A percentile compares a stretch with the other conserved stretches of the same genome.
phyloP scores from a whole-genome alignment of 805 yeast species.

The Millerozyma miso region DNA sequence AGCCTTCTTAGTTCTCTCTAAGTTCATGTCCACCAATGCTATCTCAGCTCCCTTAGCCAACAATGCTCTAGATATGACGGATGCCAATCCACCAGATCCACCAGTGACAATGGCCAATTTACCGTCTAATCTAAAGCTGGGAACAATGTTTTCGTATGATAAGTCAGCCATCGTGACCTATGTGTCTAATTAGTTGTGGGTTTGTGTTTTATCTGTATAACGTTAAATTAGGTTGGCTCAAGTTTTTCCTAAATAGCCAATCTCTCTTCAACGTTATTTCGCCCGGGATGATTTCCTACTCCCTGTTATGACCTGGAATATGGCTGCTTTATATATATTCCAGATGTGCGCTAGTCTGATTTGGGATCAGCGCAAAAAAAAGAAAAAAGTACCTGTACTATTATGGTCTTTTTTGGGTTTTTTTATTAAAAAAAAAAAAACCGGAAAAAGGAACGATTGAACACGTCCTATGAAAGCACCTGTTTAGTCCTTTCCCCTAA shows the following conservation, averaged over 20 bases:
- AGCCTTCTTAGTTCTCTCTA: constrained; percentile 53
- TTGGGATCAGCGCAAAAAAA: too few relatives aligned
- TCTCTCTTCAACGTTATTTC: too few relatives aligned
- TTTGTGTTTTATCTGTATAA: too few relatives aligned
- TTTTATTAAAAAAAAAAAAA: too few relatives aligned
- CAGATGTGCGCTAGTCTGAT: too few relatives aligned
- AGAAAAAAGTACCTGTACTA: neutral
- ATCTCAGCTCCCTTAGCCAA: constrained; percentile 74
- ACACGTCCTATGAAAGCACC: neutral
- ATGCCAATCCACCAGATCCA: constrained; percentile 75
- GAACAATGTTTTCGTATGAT: constrained; percentile 47
- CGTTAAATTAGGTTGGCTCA: too few relatives aligned
- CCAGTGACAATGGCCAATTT: constrained; percentile 73
- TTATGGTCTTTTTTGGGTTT: neutral
- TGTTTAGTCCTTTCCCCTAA: too few relatives aligned
- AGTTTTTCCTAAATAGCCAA: too few relatives aligned
- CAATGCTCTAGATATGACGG: constrained; percentile 60
- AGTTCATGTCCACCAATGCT: constrained; percentile 67
- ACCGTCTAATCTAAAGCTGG: constrained; percentile 64
- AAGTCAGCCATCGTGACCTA: constrained; percentile 20
- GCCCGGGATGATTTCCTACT: too few relatives aligned
- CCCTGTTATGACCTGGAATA: too few relatives aligned
- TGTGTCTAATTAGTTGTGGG: too few relatives aligned
- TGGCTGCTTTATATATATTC: neutral
- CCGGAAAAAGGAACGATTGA: neutral